Conservation (phyloP, 768 basidiomycete species). For the Tylopilus intermedius region DNA sequence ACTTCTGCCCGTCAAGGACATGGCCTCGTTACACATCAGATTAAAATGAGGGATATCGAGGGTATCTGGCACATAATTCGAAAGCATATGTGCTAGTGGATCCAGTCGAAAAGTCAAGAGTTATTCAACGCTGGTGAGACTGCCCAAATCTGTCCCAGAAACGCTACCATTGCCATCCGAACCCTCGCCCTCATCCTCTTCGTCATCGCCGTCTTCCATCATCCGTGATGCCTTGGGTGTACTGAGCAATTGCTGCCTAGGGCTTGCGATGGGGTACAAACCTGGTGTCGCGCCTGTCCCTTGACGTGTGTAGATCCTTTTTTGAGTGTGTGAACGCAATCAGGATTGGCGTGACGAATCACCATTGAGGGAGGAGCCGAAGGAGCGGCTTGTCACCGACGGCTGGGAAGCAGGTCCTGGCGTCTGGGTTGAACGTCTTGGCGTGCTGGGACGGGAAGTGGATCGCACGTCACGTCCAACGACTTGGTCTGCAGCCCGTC, state of each 20-base stretch:
- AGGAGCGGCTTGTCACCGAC: constrained; percentile 29
- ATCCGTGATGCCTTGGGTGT: constrained; percentile 16
- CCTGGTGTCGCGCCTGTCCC: constrained; percentile 26
- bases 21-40: constrained; percentile 1
- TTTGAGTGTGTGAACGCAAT: constrained; percentile 35
- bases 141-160: constrained; percentile 41
- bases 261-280: constrained; percentile 20
- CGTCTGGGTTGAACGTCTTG: constrained; percentile 24
- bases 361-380: constrained; percentile 45
- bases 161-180: constrained; percentile 37
- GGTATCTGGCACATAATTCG: neutral
- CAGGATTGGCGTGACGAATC: constrained; percentile 39
- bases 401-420: constrained; percentile 30
- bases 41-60: neutral
- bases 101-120: constrained; percentile 1
- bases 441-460: constrained; percentile 24
- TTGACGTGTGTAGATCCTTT: constrained; percentile 27
- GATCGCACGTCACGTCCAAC: constrained; percentile 17
- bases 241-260: constrained; percentile 19
- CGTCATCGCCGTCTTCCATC: constrained; percentile 13
- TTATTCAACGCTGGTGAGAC: constrained; percentile 50
- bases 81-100: constrained; percentile 5
- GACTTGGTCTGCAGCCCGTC: constrained; percentile 11
- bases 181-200: constrained; percentile 26
- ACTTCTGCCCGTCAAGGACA: neutral